A percentile compares a stretch with the other conserved stretches of the same genome.
Evolutionary conservation across 164 flowering plant genomes (phyloP).

Genomic region (Macadamia tetraphylla): DNA sequence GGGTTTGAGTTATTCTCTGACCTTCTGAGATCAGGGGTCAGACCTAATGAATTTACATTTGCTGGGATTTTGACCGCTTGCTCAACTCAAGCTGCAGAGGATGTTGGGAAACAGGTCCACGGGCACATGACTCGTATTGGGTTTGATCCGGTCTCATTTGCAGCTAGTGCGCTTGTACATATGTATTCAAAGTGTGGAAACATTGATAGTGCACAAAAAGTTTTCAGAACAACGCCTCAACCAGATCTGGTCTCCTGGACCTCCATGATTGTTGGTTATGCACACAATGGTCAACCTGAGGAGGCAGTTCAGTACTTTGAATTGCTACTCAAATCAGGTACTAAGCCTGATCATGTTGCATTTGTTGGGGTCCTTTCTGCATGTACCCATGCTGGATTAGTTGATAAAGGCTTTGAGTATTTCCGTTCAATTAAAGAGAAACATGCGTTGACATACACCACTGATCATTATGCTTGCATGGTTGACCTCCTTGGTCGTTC

Average conservation of each 20-base stretch:
- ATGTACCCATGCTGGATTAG: constrained; percentile 31
- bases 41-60: constrained; percentile 31
- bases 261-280: constrained; percentile 26
- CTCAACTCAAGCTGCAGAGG: constrained; percentile 22
- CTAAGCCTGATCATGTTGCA: constrained; percentile 25
- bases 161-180: constrained; percentile 24
- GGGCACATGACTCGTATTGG: constrained; percentile 24
- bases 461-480: constrained; percentile 32
- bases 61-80: constrained; percentile 28
- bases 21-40: constrained; percentile 20
- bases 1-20: constrained; percentile 21
- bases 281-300: constrained; percentile 27
- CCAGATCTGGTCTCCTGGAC: constrained; percentile 34
- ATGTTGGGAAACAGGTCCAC: constrained; percentile 28
- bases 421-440: constrained; percentile 23
- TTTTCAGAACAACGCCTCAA: constrained; percentile 18
- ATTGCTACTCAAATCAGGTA: constrained; percentile 20
- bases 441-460: constrained; percentile 23
- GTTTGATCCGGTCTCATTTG: constrained; percentile 24
- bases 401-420: constrained; percentile 27
- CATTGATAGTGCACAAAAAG: constrained; percentile 17
- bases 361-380: constrained; percentile 33
- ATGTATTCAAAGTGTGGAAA: constrained; percentile 36
- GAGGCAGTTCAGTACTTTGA: constrained; percentile 31
- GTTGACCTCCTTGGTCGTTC: constrained; percentile 25